phyloP scores from a whole-genome alignment of 371 early-diverging fungal species.

The Rozella allomycis region DNA sequence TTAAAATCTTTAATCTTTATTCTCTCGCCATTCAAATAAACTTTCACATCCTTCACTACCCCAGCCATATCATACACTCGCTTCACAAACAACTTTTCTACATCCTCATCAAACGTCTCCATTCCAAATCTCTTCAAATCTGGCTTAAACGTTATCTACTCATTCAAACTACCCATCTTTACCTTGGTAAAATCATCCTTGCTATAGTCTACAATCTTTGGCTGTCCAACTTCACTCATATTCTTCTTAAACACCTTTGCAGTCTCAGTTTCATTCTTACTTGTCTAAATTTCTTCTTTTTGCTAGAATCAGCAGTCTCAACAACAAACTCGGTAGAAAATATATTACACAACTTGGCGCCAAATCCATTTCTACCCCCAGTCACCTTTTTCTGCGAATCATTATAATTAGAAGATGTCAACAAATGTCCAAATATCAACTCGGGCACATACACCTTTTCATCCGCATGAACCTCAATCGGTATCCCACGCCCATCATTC shows the following conservation, averaged over 20 bases:
- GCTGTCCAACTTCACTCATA: slow-evolving; percentile 53
- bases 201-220: slow-evolving; percentile 39
- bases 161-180: slow-evolving; percentile 12
- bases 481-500: slow-evolving; percentile 97
- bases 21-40: slow-evolving; percentile 70
- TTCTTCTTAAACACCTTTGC: slow-evolving; percentile 49
- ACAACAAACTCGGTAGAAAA: slow-evolving; percentile 91
- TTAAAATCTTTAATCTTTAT: slow-evolving; percentile 73
- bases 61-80: slow-evolving; percentile 97
- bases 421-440: slow-evolving; percentile 95
- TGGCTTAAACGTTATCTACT: slow-evolving; percentile 93
- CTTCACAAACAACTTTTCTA: slow-evolving; percentile 71
- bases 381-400: slow-evolving; percentile 95
- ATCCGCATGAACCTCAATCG: slow-evolving; percentile 79
- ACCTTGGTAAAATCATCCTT: slow-evolving; percentile 56
- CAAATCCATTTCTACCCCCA: slow-evolving; percentile 98
- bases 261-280: slow-evolving; percentile 12
- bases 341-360: slow-evolving; percentile 98
- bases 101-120: slow-evolving; percentile 60
- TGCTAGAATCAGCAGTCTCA: slow-evolving; percentile 72
- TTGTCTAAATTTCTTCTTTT: slow-evolving; percentile 58
- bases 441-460: slow-evolving; percentile 96
- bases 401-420: slow-evolving; percentile 97
- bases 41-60: slow-evolving; percentile 59
- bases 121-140: slow-evolving; percentile 86